Evolutionary conservation across 2,329 filamentous ascomycete genomes (phyloP), one percentile per base, ranked within the genome.

Genomic region (Penicillium griseofulvum): DNA sequence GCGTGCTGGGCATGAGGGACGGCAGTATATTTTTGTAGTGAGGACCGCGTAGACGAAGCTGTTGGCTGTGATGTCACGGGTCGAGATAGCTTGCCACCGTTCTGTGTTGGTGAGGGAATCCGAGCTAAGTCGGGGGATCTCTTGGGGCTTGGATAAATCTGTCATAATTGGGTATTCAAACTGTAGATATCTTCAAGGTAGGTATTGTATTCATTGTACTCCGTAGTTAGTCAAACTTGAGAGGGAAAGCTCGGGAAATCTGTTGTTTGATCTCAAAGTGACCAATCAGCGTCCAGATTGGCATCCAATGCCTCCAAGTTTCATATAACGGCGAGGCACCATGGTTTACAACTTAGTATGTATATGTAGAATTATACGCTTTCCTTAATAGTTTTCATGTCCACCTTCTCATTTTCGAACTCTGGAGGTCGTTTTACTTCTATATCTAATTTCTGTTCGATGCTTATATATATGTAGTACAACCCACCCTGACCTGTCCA

Each of bases 41-140:
- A 76, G 74, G n/a, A 85, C 81, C 17, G 73, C 77, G 71, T 85
- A 85, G 58, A 84, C 74, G 68, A 85, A 85, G 29, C 69, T 69
- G 49, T 76, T 74, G 19, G 76, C 75, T 19, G 70, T 66, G 28
- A 73, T 50, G 56, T 81, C 76, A 46, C 80, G 76, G 52, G 68
- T 71, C 44, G 73, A 69, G 41, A 81, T 70, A 54, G 80, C 80
- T 61, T 69, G 68, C 76, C 76, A 76, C 56, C 76, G 70, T 44
- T 67, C 59, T 44, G 71, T 49, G 44, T 68, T 61, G 74, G 55
- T 57, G 48, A 65, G 47, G 29, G 58, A 12, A 45, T 59, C 52
- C 5, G 53, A 44, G 46, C 37, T 45, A 26, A 68, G 61, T 22
- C 63, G 65, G n/a, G 68, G 60, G 14, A 70, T 65, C 51, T 58